Conservation (phyloP, 805 yeast species). For the Debaryomyces prosopidis region DNA sequence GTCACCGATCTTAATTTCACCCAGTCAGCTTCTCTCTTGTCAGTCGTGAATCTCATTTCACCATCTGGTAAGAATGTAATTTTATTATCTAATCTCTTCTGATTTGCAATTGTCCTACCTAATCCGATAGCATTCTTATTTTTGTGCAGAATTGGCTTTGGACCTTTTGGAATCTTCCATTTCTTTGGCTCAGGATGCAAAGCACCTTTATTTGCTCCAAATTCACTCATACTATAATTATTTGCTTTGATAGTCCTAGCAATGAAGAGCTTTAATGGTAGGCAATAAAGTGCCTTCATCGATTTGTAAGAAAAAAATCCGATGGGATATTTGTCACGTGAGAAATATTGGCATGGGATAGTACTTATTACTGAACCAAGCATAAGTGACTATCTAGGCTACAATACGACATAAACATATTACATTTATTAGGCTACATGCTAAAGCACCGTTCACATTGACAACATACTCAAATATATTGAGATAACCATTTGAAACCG, state of each 20-base stretch:
- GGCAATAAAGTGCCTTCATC: background rate
- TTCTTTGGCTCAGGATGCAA: conserved; percentile 57
- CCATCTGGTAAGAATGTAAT: conserved; percentile 80
- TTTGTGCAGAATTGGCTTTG: conserved; percentile 83
- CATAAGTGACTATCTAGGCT: too few species aligned
- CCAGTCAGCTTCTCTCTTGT: conserved; percentile 82
- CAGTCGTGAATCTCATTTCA: conserved; percentile 85
- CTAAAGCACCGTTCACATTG: background rate
- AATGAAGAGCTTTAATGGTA: background rate
- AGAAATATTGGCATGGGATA: background rate
- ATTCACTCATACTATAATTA: conserved; percentile 15
- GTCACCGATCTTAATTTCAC: conserved; percentile 91
- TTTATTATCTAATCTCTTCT: conserved; percentile 66
- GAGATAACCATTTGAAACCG: conserved; percentile 97
- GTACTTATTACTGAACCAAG: too few species aligned
- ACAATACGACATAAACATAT: background rate
- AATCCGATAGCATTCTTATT: conserved; percentile 82
- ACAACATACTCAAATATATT: conserved; percentile 63
- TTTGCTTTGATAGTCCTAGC: background rate
- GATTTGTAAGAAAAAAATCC: background rate
- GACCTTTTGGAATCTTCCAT: conserved; percentile 90
- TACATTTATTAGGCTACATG: background rate
- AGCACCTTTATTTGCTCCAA: conserved; percentile 34
- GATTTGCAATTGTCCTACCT: conserved; percentile 80
- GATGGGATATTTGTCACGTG: conserved; percentile 1